Base-by-base conservation (phyloP, 1,284 basidiomycete species). In the Grifola frondosa region DNA sequence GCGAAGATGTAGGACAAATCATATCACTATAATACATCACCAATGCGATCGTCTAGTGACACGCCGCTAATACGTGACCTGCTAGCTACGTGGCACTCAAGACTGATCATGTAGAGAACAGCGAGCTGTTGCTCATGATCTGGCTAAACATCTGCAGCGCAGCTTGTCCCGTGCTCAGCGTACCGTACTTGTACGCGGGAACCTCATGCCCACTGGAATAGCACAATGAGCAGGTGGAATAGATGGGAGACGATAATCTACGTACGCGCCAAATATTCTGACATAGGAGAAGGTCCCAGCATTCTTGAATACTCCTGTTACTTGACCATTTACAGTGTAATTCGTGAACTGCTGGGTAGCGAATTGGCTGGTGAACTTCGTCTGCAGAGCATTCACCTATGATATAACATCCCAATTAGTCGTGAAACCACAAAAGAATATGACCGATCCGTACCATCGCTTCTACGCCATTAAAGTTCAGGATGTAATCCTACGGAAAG, bases 221-320 rank as follows among this genome's bases (percentile, higher is more conserved):
- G 3, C 3, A 11, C 6, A 16, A 15, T 35, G 17, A 39, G 30
- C 30, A 23, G 6, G 11, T 22, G 2, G 20, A 25, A 3, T 12
- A 13, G 13, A 1, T 4, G 9, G 30, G 13, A 16, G 12, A 30
- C 24, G 21, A 23, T 17, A 19, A 30, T 9, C 1, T 6, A 58
- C 58, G 56, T 48, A 60, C 37, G 78, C 75, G 32, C 73, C 76
- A 44, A 64, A 75, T 17, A 81, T 67, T 15, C 79, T 71, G 22
- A 82, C 59, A 50, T 81, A 82, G 6, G 78, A 80, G 60, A 82
- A 76, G 3, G 70, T 77, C 3, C 79, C 79, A 2, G 79, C 76
- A 40, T 78, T 80, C 66, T 81, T 82, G 65, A 66, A 80, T 29
- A 75, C 56, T 2, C 78, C 80, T 3, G 80, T 65, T 0, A 58